Conservation (phyloP, 176 grass and related monocot species). For the Phyllostachys edulis region DNA sequence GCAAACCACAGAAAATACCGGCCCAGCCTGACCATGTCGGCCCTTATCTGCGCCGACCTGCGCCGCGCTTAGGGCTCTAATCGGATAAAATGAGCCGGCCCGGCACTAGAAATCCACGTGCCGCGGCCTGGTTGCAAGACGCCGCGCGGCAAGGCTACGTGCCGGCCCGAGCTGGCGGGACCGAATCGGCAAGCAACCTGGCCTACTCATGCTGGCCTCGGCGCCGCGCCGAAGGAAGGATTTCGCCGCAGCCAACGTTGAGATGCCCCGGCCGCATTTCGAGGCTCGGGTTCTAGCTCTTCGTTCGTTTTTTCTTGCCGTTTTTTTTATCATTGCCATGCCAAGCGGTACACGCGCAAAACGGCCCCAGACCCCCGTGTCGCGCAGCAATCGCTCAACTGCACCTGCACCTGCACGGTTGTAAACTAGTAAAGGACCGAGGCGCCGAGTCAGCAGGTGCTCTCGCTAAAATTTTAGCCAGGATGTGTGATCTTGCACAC, state of each 20-base stretch:
- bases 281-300: background rate
- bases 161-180: background rate
- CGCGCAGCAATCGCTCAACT: background rate
- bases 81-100: background rate
- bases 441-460: too few relatives aligned
- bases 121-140: background rate
- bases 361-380: background rate
- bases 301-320: background rate
- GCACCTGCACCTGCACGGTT: background rate
- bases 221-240: background rate
- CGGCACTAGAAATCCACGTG: background rate
- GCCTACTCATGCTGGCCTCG: background rate
- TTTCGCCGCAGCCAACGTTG: background rate
- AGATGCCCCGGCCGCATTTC: background rate
- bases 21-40: too few relatives aligned
- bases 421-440: too few relatives aligned
- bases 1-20: background rate
- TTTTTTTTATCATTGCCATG: background rate
- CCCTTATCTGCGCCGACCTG: background rate
- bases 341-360: background rate
- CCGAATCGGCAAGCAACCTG: background rate
- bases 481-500: background rate
- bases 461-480: background rate
- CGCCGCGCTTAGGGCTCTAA: background rate
- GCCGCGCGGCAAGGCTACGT: background rate